These are phyloP conservation scores for Cyphellophora attinorum DNA, from an alignment of 2,329 filamentous ascomycete species.

Conservation along the genomic window DNA sequence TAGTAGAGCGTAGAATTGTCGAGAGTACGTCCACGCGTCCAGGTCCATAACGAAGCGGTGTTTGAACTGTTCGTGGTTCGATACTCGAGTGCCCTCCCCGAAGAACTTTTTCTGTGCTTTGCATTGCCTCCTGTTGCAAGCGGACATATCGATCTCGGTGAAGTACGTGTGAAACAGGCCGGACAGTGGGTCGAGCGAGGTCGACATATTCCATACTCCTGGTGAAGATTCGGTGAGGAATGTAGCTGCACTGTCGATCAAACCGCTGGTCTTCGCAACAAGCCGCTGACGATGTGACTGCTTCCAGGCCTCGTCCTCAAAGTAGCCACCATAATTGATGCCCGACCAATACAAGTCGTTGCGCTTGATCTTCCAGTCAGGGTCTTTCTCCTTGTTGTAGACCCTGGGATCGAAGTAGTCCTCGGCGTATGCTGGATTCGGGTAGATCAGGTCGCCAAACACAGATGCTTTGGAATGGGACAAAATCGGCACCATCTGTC, in stretches of 20 bases:
- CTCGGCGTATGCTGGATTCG: slow-evolving; percentile 39
- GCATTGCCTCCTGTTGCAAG: not conserved
- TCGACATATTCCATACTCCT: not conserved
- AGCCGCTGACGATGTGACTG: slow-evolving; percentile 37
- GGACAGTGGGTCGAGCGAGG: not conserved
- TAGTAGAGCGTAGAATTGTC: slow-evolving; percentile 60
- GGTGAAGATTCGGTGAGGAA: not conserved
- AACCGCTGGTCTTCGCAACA: slow-evolving; percentile 23
- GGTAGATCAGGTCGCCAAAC: slow-evolving; percentile 39
- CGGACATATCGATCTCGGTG: too few species aligned
- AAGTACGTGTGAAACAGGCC: not conserved
- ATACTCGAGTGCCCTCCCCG: not conserved
- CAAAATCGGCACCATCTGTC: slow-evolving; percentile 18
- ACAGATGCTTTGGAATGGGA: slow-evolving; percentile 16
- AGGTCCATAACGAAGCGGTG: slow-evolving; percentile 66
- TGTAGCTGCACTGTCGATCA: not conserved
- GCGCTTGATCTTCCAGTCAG: slow-evolving; percentile 40
- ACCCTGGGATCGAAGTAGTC: too few species aligned
- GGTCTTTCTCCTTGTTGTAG: slow-evolving; percentile 34
- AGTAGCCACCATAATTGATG: slow-evolving; percentile 42
- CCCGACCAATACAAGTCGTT: slow-evolving; percentile 50
- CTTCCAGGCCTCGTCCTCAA: slow-evolving; percentile 27
- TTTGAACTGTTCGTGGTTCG: slow-evolving; percentile 2
- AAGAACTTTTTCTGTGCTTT: slow-evolving; percentile 2
- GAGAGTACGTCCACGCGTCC: slow-evolving; percentile 64